phyloP scores from a whole-genome alignment of 2,329 filamentous ascomycete species.

The Pseudogymnoascus sp. region DNA sequence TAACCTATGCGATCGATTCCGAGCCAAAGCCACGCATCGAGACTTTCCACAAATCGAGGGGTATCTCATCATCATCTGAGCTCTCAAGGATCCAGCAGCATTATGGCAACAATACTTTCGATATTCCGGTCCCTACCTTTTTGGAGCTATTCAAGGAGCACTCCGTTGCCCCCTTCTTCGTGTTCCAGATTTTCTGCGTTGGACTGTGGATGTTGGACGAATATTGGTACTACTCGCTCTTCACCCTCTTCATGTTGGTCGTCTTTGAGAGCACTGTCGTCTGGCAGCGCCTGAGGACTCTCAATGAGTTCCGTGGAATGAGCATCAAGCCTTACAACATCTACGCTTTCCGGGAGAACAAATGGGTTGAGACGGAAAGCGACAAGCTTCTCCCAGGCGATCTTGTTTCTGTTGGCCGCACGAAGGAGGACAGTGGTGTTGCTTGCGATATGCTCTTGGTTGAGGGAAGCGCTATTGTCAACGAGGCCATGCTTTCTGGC shows the following conservation, averaged over 20 bases:
- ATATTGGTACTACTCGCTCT: constrained; percentile 99
- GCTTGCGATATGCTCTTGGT: constrained; percentile 96
- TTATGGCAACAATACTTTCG: constrained; percentile 93
- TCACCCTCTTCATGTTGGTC: constrained; percentile 97
- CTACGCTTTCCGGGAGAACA: constrained; percentile 79
- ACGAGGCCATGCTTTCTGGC: constrained; percentile 98
- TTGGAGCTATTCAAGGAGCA: constrained; percentile 96
- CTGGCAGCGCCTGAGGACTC: constrained; percentile 93
- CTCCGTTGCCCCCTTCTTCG: constrained; percentile 96
- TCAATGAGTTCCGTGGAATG: constrained; percentile 97
- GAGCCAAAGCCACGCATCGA: constrained; percentile 76
- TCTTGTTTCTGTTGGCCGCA: constrained; percentile 82
- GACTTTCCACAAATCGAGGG: constrained; percentile 72
- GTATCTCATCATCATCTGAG: constrained; percentile 67
- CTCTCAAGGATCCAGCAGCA: constrained; percentile 77
- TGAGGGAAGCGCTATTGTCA: constrained; percentile 93
- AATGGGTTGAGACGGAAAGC: constrained; percentile 83
- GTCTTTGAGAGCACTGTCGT: constrained; percentile 97
- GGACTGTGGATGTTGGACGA: constrained; percentile 98
- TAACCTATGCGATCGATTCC: constrained; percentile 75
- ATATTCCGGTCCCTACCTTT: constrained; percentile 95
- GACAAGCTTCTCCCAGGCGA: constrained; percentile 92
- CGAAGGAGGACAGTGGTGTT: constrained; percentile 94
- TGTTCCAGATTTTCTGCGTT: constrained; percentile 98
- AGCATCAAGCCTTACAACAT: constrained; percentile 98